phyloP scores from a whole-genome alignment of 2,329 filamentous ascomycete genomes.

The Aureobasidium sp. region DNA sequence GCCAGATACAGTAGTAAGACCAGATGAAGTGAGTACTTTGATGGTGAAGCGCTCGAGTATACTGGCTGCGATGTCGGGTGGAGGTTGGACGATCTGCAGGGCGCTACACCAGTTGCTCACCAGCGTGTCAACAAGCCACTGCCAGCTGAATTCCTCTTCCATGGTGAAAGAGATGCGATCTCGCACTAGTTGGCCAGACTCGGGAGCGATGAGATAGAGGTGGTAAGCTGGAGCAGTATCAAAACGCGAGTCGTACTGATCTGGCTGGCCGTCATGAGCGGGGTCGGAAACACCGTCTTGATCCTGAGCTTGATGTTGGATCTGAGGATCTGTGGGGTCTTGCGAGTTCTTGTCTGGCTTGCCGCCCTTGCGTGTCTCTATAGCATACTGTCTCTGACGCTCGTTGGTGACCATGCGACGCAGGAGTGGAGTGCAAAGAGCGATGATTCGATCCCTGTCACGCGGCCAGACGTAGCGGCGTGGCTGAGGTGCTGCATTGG shows the following conservation, averaged over 20 bases:
- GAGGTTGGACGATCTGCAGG: constrained; percentile 1
- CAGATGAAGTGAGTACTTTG: constrained; percentile 11
- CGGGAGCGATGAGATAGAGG: background rate
- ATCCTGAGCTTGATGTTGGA: background rate
- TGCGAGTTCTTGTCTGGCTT: constrained; percentile 2
- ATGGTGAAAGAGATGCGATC: constrained; percentile 8
- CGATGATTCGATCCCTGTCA: constrained; percentile 47
- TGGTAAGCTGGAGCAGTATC: background rate
- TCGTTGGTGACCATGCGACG: constrained; percentile 53
- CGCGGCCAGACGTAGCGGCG: constrained; percentile 44
- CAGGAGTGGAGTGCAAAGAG: constrained; percentile 48
- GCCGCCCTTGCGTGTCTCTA: constrained; percentile 42
- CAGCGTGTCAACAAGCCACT: constrained; percentile 1
- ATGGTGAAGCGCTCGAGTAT: constrained; percentile 6
- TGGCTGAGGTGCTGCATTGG: constrained; percentile 2
- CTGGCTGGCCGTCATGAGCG: background rate
- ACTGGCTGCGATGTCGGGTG: background rate
- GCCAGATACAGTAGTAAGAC: background rate
- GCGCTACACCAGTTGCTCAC: constrained; percentile 6
- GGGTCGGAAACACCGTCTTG: background rate
- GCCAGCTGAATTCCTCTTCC: background rate
- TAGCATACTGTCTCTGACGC: constrained; percentile 48
- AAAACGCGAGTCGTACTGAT: background rate
- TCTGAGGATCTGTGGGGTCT: background rate
- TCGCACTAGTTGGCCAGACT: background rate